Evolutionary conservation across 176 grass and related monocot species (phyloP).

Genomic region (Aegilops umbellulata): DNA sequence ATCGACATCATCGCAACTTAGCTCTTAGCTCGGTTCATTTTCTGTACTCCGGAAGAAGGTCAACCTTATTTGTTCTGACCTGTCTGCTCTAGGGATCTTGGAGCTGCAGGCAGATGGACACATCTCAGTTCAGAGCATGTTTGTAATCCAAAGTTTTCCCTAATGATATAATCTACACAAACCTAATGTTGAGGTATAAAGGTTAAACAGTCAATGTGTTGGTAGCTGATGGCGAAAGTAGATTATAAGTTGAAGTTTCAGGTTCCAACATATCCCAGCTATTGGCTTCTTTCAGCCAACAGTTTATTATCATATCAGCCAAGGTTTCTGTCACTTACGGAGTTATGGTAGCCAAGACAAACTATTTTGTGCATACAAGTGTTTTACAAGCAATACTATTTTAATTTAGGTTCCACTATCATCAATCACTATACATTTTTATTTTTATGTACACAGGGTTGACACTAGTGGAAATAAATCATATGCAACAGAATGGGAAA

Average conservation of each 20-base stretch:
- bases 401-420: neutral
- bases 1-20: constrained; percentile 29
- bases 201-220: neutral
- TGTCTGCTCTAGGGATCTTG: constrained; percentile 45
- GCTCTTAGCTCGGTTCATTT: constrained; percentile 25
- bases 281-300: neutral
- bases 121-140: constrained; percentile 23
- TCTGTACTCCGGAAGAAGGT: neutral
- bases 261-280: neutral
- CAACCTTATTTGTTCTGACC: constrained; percentile 38
- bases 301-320: neutral
- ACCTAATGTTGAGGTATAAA: neutral
- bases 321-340: neutral
- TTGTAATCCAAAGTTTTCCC: neutral
- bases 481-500: constrained; percentile 1
- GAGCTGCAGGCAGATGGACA: constrained; percentile 36
- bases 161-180: neutral
- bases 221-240: neutral
- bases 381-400: neutral
- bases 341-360: neutral
- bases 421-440: neutral
- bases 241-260: neutral
- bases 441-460: neutral
- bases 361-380: neutral
- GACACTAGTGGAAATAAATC: neutral